phyloP scores from a whole-genome alignment of 75 land plant species.

The Isoetes taiwanensis region DNA sequence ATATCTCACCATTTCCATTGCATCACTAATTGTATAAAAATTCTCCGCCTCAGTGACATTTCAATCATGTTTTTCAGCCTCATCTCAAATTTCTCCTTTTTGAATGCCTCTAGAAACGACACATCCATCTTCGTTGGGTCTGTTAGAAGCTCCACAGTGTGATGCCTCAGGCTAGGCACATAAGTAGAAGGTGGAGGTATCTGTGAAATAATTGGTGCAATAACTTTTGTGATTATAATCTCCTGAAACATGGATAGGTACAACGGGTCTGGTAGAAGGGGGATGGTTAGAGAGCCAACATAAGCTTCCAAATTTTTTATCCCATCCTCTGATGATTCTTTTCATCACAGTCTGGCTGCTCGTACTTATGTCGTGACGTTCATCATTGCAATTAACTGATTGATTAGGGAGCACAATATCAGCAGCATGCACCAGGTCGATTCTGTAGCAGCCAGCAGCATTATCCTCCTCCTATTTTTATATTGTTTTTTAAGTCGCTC shows the following conservation, averaged over 20 bases:
- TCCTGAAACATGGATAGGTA: too few relatives aligned
- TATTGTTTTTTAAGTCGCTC: too few relatives aligned
- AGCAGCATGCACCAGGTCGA: too few relatives aligned
- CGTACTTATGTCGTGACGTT: not conserved
- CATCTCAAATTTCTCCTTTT: not conserved
- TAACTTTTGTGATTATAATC: too few relatives aligned
- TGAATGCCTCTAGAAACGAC: not conserved
- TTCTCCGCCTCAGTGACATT: constrained; percentile 9
- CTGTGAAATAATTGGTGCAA: too few relatives aligned
- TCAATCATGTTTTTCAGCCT: not conserved
- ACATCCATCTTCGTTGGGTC: constrained; percentile 5
- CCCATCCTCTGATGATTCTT: not conserved
- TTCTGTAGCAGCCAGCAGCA: too few relatives aligned
- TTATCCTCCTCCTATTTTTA: too few relatives aligned
- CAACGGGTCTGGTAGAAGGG: not conserved
- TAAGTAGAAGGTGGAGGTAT: constrained; percentile 5
- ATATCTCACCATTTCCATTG: constrained; percentile 9
- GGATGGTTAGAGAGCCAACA: constrained; percentile 11
- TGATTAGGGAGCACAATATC: too few relatives aligned
- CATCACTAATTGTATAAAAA: constrained; percentile 12
- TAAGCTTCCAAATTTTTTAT: constrained; percentile 8
- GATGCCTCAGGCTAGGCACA: constrained; percentile 6
- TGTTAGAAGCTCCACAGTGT: constrained; percentile 10
- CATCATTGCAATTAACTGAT: too few relatives aligned
- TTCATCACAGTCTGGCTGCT: not conserved